phyloP scores from a whole-genome alignment of 805 yeast genomes.

The Metschnikowia noctiluminum region DNA sequence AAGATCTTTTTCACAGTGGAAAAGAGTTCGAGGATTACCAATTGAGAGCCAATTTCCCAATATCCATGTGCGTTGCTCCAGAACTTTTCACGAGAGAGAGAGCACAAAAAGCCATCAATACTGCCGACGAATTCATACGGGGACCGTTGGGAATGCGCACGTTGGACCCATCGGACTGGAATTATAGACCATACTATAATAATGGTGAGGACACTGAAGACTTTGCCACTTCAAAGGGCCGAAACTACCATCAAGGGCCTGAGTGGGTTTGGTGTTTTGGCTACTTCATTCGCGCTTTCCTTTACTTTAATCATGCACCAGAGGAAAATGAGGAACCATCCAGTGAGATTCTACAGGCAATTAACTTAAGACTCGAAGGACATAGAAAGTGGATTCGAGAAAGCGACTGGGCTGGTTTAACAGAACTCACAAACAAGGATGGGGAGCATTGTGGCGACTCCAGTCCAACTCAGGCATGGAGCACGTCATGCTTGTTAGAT shows the following conservation, averaged over 20 bases:
- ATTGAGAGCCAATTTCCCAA: constrained; percentile 84
- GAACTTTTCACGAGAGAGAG: constrained; percentile 67
- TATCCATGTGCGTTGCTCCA: constrained; percentile 94
- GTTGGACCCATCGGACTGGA: constrained; percentile 86
- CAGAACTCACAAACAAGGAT: constrained; percentile 87
- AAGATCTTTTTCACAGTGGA: constrained; percentile 77
- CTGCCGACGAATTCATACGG: constrained; percentile 71
- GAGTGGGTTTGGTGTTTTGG: constrained; percentile 97
- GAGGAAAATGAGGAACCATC: constrained; percentile 44
- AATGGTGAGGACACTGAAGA: constrained; percentile 79
- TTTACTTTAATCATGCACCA: constrained; percentile 44
- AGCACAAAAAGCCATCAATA: constrained; percentile 61
- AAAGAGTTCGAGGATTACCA: constrained; percentile 93
- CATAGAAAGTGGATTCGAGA: constrained; percentile 67
- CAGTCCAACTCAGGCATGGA: constrained; percentile 97
- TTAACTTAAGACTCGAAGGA: constrained; percentile 58
- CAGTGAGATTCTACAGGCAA: constrained; percentile 51
- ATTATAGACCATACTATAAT: constrained; percentile 84
- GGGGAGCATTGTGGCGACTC: constrained; percentile 82
- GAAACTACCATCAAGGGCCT: constrained; percentile 98
- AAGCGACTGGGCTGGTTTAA: constrained; percentile 91
- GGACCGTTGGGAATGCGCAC: constrained; percentile 94
- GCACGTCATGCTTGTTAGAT: constrained; percentile 81
- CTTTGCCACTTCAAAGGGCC: constrained; percentile 90
- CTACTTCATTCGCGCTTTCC: constrained; percentile 77